Conservation (phyloP, 2,329 filamentous ascomycete species). For the Herpotrichia juniperi region DNA sequence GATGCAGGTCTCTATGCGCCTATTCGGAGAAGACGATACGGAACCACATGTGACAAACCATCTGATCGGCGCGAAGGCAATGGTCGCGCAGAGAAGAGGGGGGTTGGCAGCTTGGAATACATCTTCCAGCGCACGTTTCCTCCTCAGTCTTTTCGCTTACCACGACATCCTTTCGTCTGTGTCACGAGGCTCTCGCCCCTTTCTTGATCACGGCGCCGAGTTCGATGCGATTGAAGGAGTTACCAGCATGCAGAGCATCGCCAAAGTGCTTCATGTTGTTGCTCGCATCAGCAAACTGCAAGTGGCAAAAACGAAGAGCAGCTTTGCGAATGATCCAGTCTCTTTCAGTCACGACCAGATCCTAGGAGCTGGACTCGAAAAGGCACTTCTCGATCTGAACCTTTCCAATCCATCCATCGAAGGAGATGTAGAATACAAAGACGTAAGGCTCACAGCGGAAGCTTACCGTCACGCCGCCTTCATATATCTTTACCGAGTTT, state of each 20-base stretch:
- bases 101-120: slow-evolving; percentile 9
- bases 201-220: slow-evolving; percentile 24
- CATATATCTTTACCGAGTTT: slow-evolving; percentile 41
- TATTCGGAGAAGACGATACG: slow-evolving; percentile 31
- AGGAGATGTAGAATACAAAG: slow-evolving; percentile 1
- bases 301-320: slow-evolving; percentile 13
- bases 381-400: slow-evolving; percentile 22
- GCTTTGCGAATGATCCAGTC: not conserved
- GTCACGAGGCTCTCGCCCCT: slow-evolving; percentile 30
- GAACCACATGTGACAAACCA: slow-evolving; percentile 36
- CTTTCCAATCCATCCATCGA: slow-evolving; percentile 4
- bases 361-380: slow-evolving; percentile 24
- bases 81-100: slow-evolving; percentile 25
- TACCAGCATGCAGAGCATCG: slow-evolving; percentile 28
- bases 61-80: slow-evolving; percentile 36
- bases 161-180: slow-evolving; percentile 40
- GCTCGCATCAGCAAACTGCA: slow-evolving; percentile 29
- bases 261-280: slow-evolving; percentile 30
- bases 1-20: slow-evolving; percentile 40
- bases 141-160: slow-evolving; percentile 38
- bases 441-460: slow-evolving; percentile 31
- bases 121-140: slow-evolving; percentile 31
- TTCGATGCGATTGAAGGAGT: slow-evolving; percentile 33
- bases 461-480: slow-evolving; percentile 40
- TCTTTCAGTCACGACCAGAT: not conserved